A percentile compares a stretch with the other conserved stretches of the same genome.
phyloP scores from a whole-genome alignment of 805 yeast genomes.

The Sugiyamaella valdiviana region DNA sequence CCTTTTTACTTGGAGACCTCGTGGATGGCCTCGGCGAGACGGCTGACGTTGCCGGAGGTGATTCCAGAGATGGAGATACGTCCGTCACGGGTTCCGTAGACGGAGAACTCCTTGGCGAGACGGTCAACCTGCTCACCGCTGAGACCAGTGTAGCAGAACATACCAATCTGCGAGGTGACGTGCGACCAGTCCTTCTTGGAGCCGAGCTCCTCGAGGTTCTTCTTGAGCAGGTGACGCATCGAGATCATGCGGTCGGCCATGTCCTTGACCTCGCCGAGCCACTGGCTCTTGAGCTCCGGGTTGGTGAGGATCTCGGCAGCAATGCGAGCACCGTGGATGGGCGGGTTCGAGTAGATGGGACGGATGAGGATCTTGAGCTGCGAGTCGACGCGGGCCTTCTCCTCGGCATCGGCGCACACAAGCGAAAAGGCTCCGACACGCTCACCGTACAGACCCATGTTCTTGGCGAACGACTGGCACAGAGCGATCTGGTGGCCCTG shows the following conservation, averaged over 20 bases:
- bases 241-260: slow-evolving; percentile 75
- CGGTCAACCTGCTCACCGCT: slow-evolving; percentile 59
- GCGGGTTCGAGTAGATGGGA: slow-evolving; percentile 88
- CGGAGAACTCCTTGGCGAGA: slow-evolving; percentile 64
- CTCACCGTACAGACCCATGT: slow-evolving; percentile 94
- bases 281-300: slow-evolving; percentile 53
- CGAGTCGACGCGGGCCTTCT: slow-evolving; percentile 52
- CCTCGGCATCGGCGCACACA: slow-evolving; percentile 43
- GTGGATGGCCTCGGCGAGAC: slow-evolving; percentile 36
- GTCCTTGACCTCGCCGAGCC: slow-evolving; percentile 73
- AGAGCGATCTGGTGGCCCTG: slow-evolving; percentile 41
- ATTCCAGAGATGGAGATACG: slow-evolving; percentile 89
- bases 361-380: slow-evolving; percentile 80
- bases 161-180: slow-evolving; percentile 83
- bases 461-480: slow-evolving; percentile 92
- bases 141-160: slow-evolving; percentile 92
- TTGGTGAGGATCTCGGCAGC: slow-evolving; percentile 70
- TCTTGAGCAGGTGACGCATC: slow-evolving; percentile 62
- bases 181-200: slow-evolving; percentile 76
- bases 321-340: slow-evolving; percentile 87
- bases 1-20: slow-evolving; percentile 27
- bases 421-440: slow-evolving; percentile 79
- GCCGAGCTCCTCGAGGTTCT: slow-evolving; percentile 49
- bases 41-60: slow-evolving; percentile 68
- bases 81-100: slow-evolving; percentile 86